These are phyloP conservation scores for Salinomyces thailandicus DNA, from an alignment of 2,329 filamentous ascomycete genomes.

Conservation along the genomic window DNA sequence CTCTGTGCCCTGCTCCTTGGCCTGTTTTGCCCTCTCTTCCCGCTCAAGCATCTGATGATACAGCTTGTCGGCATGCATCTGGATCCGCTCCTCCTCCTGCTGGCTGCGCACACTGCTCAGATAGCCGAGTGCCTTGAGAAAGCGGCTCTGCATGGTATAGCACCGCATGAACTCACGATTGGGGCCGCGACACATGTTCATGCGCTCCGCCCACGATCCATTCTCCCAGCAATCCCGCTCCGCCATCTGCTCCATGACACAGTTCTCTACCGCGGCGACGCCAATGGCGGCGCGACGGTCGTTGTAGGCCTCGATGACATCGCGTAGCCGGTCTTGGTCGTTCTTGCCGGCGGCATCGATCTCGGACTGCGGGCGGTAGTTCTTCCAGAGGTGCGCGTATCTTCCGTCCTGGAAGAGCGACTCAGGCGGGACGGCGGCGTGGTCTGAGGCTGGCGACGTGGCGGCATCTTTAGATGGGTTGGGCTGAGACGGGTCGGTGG, in stretches of 20 bases:
- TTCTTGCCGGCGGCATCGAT: constrained; percentile 60
- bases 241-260: constrained; percentile 72
- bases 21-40: constrained; percentile 62
- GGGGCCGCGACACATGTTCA: constrained; percentile 74
- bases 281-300: constrained; percentile 69
- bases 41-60: constrained; percentile 81
- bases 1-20: constrained; percentile 45
- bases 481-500: constrained; percentile 3
- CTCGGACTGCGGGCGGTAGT: constrained; percentile 62
- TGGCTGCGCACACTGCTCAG: constrained; percentile 55
- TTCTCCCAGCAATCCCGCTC: constrained; percentile 72
- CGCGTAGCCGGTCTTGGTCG: constrained; percentile 68
- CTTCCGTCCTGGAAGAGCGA: constrained; percentile 59
- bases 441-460: constrained; percentile 12
- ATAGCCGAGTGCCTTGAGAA: constrained; percentile 84
- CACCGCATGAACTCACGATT: constrained; percentile 72
- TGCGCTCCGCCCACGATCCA: constrained; percentile 55
- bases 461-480: neutral
- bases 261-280: constrained; percentile 82
- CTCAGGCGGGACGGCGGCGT: constrained; percentile 35
- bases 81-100: constrained; percentile 69
- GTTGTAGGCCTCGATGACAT: constrained; percentile 76
- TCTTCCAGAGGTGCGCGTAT: constrained; percentile 86
- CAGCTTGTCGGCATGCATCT: constrained; percentile 88
- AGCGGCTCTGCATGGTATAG: constrained; percentile 81